Evolutionary conservation across 148 eudicot genomes (phyloP), one percentile per base, ranked within the genome.

Genomic region (Diospyros kaki): DNA sequence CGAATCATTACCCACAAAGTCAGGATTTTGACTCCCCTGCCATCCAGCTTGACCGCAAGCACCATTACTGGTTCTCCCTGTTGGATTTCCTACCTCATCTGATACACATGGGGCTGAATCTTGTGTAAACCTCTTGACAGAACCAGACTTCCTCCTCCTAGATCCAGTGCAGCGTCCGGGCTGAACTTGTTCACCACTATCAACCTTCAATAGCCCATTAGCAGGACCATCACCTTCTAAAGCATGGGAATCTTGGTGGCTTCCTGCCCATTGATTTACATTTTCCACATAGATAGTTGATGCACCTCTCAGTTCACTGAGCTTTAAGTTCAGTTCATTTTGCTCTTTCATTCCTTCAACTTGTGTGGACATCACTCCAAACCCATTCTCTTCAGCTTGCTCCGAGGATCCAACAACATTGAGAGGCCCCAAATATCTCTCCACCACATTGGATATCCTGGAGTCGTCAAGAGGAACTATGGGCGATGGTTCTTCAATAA

Each of bases 131-230:
- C 96, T 84, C 77, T 89, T 89, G 43, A 93, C 98, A 77, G 86
- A 84, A 75, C 97, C 90, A 68, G 98, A 89, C 80, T 96, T 93
- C 84, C 98, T 91, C 80, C 87, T 85, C 73, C 81, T 91, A 48
- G 99, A 87, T 64, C 97, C 98, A 75, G 76, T 80, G 48, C 82
- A 79, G 38, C 81, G 90, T 84, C 81, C 85, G 80, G 79, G 44
- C 70, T 84, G 89, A 71, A 78, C 85, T 42, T 79, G 83, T 62
- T 86, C 91, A 64, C 28, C 76, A 69, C 78, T 58, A 78, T 85
- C 80, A 78, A 64, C 75, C 73, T 89, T 88, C 13, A 85, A 76
- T 12, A 71, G 74, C 70, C 86, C 79, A 85, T 80, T 85, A 50
- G 66, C 79, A 43, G 71, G 77, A 53, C 73, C 80, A 76, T 80